Conservation (phyloP, 1,284 basidiomycete species). For the Leccinum subspadiceum region DNA sequence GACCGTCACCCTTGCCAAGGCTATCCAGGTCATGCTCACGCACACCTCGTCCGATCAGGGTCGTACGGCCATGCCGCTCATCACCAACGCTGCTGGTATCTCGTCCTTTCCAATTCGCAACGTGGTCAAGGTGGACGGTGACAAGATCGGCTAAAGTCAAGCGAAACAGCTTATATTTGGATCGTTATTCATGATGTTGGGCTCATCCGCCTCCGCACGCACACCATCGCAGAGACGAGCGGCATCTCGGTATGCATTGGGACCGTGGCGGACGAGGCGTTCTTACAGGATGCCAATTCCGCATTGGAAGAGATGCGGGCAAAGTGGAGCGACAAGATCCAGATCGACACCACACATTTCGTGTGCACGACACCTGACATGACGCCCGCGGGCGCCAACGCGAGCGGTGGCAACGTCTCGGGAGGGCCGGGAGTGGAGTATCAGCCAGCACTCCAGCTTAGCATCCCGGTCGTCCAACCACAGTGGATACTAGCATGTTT, state of each 20-base stretch:
- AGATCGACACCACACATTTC: slow-evolving; percentile 60
- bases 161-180: neutral
- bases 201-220: slow-evolving; percentile 77
- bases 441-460: too few species aligned
- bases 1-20: slow-evolving; percentile 63
- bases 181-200: neutral
- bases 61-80: slow-evolving; percentile 66
- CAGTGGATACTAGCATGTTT: too few species aligned
- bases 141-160: slow-evolving; percentile 51
- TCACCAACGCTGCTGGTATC: slow-evolving; percentile 66
- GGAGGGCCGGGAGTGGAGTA: too few species aligned
- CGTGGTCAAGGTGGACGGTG: slow-evolving; percentile 57
- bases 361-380: too few species aligned
- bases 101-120: slow-evolving; percentile 76
- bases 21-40: slow-evolving; percentile 63
- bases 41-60: slow-evolving; percentile 75
- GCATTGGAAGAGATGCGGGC: slow-evolving; percentile 79
- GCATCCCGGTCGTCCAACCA: too few species aligned
- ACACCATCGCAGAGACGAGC: slow-evolving; percentile 91
- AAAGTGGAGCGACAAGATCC: slow-evolving; percentile 84
- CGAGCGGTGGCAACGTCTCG: too few species aligned
- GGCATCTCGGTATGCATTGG: slow-evolving; percentile 93
- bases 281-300: slow-evolving; percentile 76
- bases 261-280: slow-evolving; percentile 72
- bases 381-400: too few species aligned